A percentile compares a stretch with the other conserved stretches of the same genome.
Conservation (phyloP, 768 basidiomycete genomes). For the Russula lepida region DNA sequence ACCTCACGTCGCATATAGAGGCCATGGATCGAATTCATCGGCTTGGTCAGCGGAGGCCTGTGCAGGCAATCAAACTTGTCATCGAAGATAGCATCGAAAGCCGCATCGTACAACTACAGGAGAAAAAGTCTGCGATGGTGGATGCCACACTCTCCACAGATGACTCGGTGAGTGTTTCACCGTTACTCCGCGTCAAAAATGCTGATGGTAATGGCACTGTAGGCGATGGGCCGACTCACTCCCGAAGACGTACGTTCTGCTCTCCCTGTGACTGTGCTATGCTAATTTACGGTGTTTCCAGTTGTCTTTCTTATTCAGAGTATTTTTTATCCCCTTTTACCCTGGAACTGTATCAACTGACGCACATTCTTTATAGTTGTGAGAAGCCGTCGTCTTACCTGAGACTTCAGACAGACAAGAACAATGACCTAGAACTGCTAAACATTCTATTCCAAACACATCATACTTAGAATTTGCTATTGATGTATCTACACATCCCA, state of each 20-base stretch:
- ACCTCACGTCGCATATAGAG: conserved; percentile 39
- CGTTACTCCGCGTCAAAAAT: background rate
- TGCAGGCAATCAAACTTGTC: conserved; percentile 88
- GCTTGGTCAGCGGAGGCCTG: conserved; percentile 88
- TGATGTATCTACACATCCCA: background rate
- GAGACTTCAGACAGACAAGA: background rate
- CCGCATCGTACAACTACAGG: conserved; percentile 93
- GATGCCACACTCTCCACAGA: conserved; percentile 79
- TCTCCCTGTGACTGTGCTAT: background rate
- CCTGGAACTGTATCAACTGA: background rate
- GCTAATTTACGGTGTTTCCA: conserved; percentile 21
- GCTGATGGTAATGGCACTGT: conserved; percentile 14
- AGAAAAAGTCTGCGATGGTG: conserved; percentile 95
- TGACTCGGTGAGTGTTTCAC: conserved; percentile 48
- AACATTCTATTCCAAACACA: background rate
- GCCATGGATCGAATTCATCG: conserved; percentile 98
- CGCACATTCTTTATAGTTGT: background rate
- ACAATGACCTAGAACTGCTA: background rate
- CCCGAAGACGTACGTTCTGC: conserved; percentile 50
- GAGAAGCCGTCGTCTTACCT: background rate
- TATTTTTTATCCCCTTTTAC: conserved; percentile 22
- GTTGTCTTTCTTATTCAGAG: conserved; percentile 42
- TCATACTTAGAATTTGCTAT: background rate
- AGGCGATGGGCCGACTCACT: conserved; percentile 92
- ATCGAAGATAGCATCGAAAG: conserved; percentile 96